Evolutionary conservation across 441 rosid species (phyloP).

Genomic region (California macrophylla): DNA sequence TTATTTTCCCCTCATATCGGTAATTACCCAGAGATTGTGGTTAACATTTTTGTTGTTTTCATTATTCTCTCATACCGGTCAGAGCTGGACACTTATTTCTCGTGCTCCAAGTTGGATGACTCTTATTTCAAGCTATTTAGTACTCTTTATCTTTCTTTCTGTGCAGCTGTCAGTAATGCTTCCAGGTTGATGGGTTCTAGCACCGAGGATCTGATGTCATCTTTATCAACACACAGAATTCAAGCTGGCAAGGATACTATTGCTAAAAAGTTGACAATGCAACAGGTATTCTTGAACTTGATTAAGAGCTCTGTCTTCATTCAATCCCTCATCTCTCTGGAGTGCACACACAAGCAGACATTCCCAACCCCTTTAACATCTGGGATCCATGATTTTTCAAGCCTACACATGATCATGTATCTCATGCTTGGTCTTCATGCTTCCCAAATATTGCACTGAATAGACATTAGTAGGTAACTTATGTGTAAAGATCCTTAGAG

Average conservation of each 20-base stretch:
- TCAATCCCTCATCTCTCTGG: not conserved
- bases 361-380: not conserved
- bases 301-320: not conserved
- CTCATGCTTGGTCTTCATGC: not conserved
- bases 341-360: not conserved
- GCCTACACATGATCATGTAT: not conserved
- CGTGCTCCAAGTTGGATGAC: not conserved
- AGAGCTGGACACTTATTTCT: not conserved
- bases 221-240: slow-evolving; percentile 62
- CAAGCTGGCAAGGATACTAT: slow-evolving; percentile 63
- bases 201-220: slow-evolving; percentile 44
- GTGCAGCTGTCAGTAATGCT: slow-evolving; percentile 58
- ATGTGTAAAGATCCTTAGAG: not conserved
- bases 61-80: not conserved
- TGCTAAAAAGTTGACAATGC: slow-evolving; percentile 60
- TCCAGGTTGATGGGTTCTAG: slow-evolving; percentile 68
- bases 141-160: slow-evolving; percentile 3
- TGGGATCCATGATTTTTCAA: not conserved
- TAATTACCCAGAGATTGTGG: not conserved
- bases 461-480: not conserved
- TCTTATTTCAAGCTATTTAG: not conserved
- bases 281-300: slow-evolving; percentile 44
- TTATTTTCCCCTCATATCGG: not conserved
- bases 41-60: not conserved
- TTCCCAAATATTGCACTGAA: slow-evolving; percentile 1